Evolutionary conservation across 495 filamentous ascomycete species (phyloP), one percentile per base, ranked within the genome.

Genomic region (Cairneyella variabilis): DNA sequence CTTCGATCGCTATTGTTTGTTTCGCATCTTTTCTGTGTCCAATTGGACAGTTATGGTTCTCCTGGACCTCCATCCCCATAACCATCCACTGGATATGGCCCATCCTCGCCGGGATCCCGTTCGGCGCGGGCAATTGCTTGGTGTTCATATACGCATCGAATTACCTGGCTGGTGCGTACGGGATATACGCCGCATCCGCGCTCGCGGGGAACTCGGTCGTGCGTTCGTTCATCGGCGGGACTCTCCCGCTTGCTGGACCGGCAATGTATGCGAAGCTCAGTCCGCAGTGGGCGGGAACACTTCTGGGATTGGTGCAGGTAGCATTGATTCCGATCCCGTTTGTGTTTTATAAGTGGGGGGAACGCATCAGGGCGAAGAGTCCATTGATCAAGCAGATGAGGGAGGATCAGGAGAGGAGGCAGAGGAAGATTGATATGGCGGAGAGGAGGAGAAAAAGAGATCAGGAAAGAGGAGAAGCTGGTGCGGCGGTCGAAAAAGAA

Each of bases 131-230:
- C 0, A 93, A 92, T 58, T 80, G 80, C 2, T 74, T 82, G 2
- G 80, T 84, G 47, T 95, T 95, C 66, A 89, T 93, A 60, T 91
- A 92, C 60, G 79, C 84, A 0, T 77, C 72, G 12, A 91, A 88
- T 55, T 95, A 95, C 62, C 71, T 95, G 0, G 86, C 88, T 5
- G 74, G 82, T 25, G 78, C 80, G 14, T 95, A 95, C 62, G 89
- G 86, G 26, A 79, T 89, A 44, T 92, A 84, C 60, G 80, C 87
- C 0, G 90, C 90, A 0, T 84, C 79, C 12, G 89, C 89, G 0
- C 65, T 93, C 27, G 89, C 89, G 0, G 88, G 88, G 0, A 91
- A 92, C 56, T 76, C 83, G 0, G 83, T 93, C 4, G 70, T 85
- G 20, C 72, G 89, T n/a, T 83, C 74, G 43, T 21, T 76, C 2